Percentiles rank a stretch among this genome's conserved stretches.
Evolutionary conservation across 2,329 filamentous ascomycete species (phyloP).

Genomic region (Aaosphaeria pasadenensis): DNA sequence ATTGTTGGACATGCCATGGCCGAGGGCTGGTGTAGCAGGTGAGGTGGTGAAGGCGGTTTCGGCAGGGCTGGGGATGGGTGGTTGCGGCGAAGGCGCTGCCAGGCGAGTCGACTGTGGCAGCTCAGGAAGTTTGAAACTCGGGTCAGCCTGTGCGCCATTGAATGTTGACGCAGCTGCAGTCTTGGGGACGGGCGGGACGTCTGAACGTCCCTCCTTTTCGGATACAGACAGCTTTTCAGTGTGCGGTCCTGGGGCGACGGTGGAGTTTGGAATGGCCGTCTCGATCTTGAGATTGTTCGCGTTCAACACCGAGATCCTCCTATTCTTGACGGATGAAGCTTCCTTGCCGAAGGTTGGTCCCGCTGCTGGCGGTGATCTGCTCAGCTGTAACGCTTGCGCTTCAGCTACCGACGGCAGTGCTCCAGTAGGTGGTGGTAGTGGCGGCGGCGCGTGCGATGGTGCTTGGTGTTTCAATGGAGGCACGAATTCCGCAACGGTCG

Average conservation of each 20-base stretch:
- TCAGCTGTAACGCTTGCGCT: slow-evolving; percentile 18
- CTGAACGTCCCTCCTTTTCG: slow-evolving; percentile 30
- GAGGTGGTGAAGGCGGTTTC: slow-evolving; percentile 42
- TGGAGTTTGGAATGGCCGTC: slow-evolving; percentile 50
- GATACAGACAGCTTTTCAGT: slow-evolving; percentile 32
- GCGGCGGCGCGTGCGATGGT: slow-evolving; percentile 26
- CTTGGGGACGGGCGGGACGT: slow-evolving; percentile 32
- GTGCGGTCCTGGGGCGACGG: slow-evolving; percentile 29
- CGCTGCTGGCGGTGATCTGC: slow-evolving; percentile 22
- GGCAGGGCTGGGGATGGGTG: slow-evolving; percentile 38
- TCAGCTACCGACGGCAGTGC: slow-evolving; percentile 31
- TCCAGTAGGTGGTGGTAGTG: slow-evolving; percentile 25
- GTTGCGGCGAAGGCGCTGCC: slow-evolving; percentile 28
- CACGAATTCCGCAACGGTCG: slow-evolving; percentile 67
- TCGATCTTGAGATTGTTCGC: slow-evolving; percentile 86
- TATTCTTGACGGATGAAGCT: slow-evolving; percentile 60
- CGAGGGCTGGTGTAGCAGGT: slow-evolving; percentile 34
- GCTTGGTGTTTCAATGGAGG: slow-evolving; percentile 38
- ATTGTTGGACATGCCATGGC: slow-evolving; percentile 38
- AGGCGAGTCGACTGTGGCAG: slow-evolving; percentile 29
- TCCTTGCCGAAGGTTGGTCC: slow-evolving; percentile 19
- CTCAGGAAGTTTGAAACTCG: slow-evolving; percentile 30
- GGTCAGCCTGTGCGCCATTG: slow-evolving; percentile 23
- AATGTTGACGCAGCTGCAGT: slow-evolving; percentile 32
- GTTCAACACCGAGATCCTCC: slow-evolving; percentile 77